Evolutionary conservation across 257 asterid genomes (phyloP), one percentile per base, ranked within the genome.

Genomic region (Salvia rosmarinus): DNA sequence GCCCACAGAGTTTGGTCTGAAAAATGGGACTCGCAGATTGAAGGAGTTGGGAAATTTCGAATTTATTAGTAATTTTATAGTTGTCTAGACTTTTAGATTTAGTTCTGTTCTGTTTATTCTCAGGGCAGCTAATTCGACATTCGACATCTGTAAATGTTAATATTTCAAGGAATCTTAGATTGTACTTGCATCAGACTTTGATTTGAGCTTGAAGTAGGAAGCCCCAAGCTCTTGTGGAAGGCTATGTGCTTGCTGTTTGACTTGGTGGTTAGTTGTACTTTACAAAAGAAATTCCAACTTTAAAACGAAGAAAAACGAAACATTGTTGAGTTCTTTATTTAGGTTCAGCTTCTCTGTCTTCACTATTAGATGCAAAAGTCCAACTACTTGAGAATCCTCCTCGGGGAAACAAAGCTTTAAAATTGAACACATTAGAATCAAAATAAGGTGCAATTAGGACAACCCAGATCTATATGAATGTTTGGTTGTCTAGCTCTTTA

Each of bases 31-130:
- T 60, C 4, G 37, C 52, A 62, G 62, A 12, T 54, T 61, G 2
- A 42, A 30, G 57, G 32, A 13, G 40, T 28, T 42, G n/a, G 46
- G 6, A 30, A 37, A 39, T 39, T 1, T 10, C 3, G 44, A 39
- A 9, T 37, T 6, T 37, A 39, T 5, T 12, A 14, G 64, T 21
- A 50, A 20, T 14, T 14, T 50, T 21, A 5, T 4, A 16, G 1
- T 49, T 47, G 16, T 10, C 8, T 5, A 7, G 7, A 49, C 14
- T 60, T 20, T 64, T 35, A 21, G 32, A 4, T 35, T 9, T 19
- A 37, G 43, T 56, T 55, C 63, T 37, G 43, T 56, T 55, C 63
- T 37, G 43, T 55, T 68, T 6, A 20, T 55, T 68, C 65, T 39
- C 12, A 42, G 40, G 39, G 55, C 47, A 46, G 47, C 56, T 51